Evolutionary conservation across 129 eudicot genomes (phyloP), one percentile per base, ranked within the genome.

Genomic region (Flaveria trinervia): DNA sequence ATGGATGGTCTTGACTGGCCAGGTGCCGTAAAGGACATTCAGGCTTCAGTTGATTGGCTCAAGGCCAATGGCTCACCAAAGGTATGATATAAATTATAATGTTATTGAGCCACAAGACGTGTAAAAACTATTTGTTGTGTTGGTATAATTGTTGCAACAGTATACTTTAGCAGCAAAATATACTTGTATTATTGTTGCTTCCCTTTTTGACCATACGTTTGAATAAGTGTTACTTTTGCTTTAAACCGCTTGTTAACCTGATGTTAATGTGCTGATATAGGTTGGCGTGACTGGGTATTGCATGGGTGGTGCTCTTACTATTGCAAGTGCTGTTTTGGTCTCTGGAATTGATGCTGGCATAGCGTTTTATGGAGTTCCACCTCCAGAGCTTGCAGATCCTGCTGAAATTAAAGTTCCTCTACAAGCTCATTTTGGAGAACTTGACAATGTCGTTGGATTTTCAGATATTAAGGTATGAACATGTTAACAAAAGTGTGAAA

Each of bases 241-340:
- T 51, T 28, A 25, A 7, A 14, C 30, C 0, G 25, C 0, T 62
- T 49, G 64, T 23, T 65, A 76, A 76, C 13, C 44, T 36, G 54
- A 55, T 43, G 41, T 54, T 65, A 3, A 23, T 44, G 49, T 45
- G 81, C 1, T 55, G 60, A 25, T 72, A 28, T 81, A 94, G 98
- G 93, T 89, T 77, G 97, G 98, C 46, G 97, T 91, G 44, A 91
- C 97, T 59, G 98, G 98, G 49, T 94, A 84, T 82, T 94, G 98
- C 81, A 94, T 94, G 98, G 97, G 98, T 69, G 98, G 98, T 83
- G 98, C 98, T 60, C 96, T 94, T 65, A 44, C 97, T 30, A 87
- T 94, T 83, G 98, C 98, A 71, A 91, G 97, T 79, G 82, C 97
- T 25, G 98, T 94, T 60, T 82, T 84, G 72, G 86, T 86, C 70